Evolutionary conservation across 2,329 filamentous ascomycete species (phyloP).

Genomic region (Stachybotrys chartarum): DNA sequence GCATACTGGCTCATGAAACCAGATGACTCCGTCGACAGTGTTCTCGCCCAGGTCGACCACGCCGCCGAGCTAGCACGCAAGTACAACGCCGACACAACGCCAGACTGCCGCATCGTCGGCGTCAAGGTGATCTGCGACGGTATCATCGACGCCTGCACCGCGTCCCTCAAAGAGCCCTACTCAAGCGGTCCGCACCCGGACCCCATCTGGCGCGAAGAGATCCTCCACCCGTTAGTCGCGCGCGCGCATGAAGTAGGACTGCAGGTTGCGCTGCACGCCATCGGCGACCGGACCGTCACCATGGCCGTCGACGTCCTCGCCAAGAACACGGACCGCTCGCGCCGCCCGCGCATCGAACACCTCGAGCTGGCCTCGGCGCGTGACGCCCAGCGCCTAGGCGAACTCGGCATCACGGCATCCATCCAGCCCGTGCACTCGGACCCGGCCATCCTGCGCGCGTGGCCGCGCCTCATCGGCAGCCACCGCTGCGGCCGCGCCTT

Average conservation of each 20-base stretch:
- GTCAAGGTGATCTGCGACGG: slow-evolving; percentile 61
- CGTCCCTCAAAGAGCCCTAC: slow-evolving; percentile 53
- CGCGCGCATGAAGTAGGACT: slow-evolving; percentile 46
- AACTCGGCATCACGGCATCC: slow-evolving; percentile 52
- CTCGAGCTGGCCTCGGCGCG: slow-evolving; percentile 49
- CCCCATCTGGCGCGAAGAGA: slow-evolving; percentile 46
- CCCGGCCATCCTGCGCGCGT: slow-evolving; percentile 54
- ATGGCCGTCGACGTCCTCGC: slow-evolving; percentile 51
- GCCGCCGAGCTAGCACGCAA: slow-evolving; percentile 35
- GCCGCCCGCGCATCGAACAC: slow-evolving; percentile 58
- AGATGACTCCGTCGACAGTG: slow-evolving; percentile 27
- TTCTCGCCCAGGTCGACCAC: slow-evolving; percentile 39
- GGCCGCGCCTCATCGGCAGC: slow-evolving; percentile 49
- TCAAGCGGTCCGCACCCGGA: slow-evolving; percentile 37
- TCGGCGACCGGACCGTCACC: slow-evolving; percentile 52
- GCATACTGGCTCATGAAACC: slow-evolving; percentile 53
- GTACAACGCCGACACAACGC: slow-evolving; percentile 25
- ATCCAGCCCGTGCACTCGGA: slow-evolving; percentile 53
- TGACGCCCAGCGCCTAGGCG: slow-evolving; percentile 50
- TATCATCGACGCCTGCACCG: slow-evolving; percentile 59
- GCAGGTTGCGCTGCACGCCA: slow-evolving; percentile 59
- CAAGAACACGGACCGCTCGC: slow-evolving; percentile 30
- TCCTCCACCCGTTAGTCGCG: slow-evolving; percentile 45
- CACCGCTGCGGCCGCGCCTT: slow-evolving; percentile 51
- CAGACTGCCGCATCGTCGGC: slow-evolving; percentile 44